phyloP scores from a whole-genome alignment of 345 rosid genomes.

The Sapria himalayana region DNA sequence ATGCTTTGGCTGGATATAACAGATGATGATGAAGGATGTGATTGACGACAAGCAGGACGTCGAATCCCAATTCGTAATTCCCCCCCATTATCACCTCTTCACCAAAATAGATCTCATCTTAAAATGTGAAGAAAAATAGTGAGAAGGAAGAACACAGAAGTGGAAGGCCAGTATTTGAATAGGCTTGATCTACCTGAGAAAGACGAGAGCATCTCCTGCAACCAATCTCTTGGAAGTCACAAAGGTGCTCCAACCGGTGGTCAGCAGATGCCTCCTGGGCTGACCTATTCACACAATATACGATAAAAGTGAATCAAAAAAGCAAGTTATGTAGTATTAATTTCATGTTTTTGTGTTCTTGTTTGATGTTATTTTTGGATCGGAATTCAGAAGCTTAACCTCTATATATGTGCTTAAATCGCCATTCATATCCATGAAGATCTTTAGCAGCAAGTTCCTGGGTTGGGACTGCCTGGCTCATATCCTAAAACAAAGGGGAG shows the following conservation, averaged over 20 bases:
- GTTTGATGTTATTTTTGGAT: too few species aligned
- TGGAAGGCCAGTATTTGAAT: constrained; percentile 2
- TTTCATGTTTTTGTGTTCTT: too few species aligned
- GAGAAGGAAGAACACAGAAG: neutral
- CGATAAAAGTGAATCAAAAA: too few species aligned
- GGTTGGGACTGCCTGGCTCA: constrained; percentile 69
- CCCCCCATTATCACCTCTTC: constrained; percentile 54
- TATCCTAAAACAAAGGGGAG: constrained; percentile 29
- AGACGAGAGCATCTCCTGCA: constrained; percentile 79
- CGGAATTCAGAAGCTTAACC: too few species aligned
- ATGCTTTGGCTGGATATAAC: constrained; percentile 88
- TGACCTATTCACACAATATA: constrained; percentile 34
- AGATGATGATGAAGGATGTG: constrained; percentile 59
- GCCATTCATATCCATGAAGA: constrained; percentile 86
- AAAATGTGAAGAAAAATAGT: too few species aligned
- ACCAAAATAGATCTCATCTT: too few species aligned
- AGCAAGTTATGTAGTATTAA: too few species aligned
- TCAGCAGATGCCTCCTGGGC: constrained; percentile 82
- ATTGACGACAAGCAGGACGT: constrained; percentile 47
- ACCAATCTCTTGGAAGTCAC: constrained; percentile 74
- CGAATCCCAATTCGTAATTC: constrained; percentile 68
- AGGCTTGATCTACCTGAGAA: constrained; percentile 35
- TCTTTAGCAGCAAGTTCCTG: constrained; percentile 88
- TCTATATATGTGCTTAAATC: constrained; percentile 81
- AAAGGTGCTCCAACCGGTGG: constrained; percentile 95